These are phyloP conservation scores for Musa schizocarpa DNA, from an alignment of 176 grass and related monocot species.

Conservation along the genomic window DNA sequence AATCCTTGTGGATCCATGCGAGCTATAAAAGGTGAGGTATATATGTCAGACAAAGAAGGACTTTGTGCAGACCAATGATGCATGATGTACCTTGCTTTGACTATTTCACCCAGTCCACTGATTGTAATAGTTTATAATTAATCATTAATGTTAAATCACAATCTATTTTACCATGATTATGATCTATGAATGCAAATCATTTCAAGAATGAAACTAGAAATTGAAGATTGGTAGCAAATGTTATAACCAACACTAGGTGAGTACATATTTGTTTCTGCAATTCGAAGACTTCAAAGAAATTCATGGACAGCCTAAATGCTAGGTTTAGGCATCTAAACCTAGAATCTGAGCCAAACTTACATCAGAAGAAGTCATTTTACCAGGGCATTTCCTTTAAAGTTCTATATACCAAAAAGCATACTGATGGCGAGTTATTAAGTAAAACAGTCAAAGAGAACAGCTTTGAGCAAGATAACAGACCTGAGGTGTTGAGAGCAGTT, in stretches of 20 bases:
- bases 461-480: conserved; percentile 26
- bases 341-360: not conserved
- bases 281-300: not conserved
- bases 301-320: not conserved
- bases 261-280: not conserved
- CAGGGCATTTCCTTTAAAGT: not conserved
- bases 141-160: not conserved
- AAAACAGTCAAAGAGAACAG: not conserved
- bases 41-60: not conserved
- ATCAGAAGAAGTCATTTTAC: not conserved
- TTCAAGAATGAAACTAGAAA: not conserved
- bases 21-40: not conserved
- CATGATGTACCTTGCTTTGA: not conserved
- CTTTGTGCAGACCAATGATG: not conserved
- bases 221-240: not conserved
- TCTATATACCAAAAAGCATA: not conserved
- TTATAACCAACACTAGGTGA: not conserved
- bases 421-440: not conserved
- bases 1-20: not conserved
- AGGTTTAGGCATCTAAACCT: not conserved
- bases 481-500: conserved; percentile 59
- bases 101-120: not conserved
- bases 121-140: not conserved
- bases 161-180: not conserved
- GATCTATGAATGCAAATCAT: not conserved